Evolutionary conservation across 2,329 filamentous ascomycete species (phyloP).

Genomic region (Trichoderma sp.): DNA sequence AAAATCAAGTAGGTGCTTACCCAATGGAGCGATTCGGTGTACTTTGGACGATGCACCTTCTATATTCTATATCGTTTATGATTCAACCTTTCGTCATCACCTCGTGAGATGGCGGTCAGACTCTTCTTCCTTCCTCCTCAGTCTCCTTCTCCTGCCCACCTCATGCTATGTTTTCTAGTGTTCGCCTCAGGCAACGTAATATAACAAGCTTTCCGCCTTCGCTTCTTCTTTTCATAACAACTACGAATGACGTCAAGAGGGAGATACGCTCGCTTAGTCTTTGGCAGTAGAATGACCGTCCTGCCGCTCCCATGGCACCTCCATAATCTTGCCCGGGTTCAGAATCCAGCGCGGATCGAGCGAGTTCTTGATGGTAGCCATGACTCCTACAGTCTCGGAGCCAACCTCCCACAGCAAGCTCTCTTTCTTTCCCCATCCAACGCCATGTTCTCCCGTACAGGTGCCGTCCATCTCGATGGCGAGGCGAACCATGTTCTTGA

Average conservation of each 20-base stretch:
- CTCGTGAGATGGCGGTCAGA: not conserved
- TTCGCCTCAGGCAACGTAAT: not conserved
- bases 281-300: not conserved
- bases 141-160: not conserved
- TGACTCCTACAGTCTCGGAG: constrained; percentile 75
- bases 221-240: not conserved
- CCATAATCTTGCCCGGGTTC: constrained; percentile 92
- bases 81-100: not conserved
- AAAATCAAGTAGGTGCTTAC: not conserved
- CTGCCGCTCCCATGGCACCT: constrained; percentile 51
- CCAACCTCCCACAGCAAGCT: constrained; percentile 79
- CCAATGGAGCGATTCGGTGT: not conserved
- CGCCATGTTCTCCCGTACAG: constrained; percentile 84
- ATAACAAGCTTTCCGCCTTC: not conserved
- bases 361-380: constrained; percentile 80
- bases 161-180: not conserved
- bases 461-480: constrained; percentile 93
- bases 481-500: constrained; percentile 88
- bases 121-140: not conserved
- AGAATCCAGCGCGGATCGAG: constrained; percentile 86
- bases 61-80: not conserved
- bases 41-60: not conserved
- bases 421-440: constrained; percentile 85
- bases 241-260: not conserved
- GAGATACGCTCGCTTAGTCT: not conserved